phyloP scores from a whole-genome alignment of 768 basidiomycete genomes.

The Lactarius sanguifluus region DNA sequence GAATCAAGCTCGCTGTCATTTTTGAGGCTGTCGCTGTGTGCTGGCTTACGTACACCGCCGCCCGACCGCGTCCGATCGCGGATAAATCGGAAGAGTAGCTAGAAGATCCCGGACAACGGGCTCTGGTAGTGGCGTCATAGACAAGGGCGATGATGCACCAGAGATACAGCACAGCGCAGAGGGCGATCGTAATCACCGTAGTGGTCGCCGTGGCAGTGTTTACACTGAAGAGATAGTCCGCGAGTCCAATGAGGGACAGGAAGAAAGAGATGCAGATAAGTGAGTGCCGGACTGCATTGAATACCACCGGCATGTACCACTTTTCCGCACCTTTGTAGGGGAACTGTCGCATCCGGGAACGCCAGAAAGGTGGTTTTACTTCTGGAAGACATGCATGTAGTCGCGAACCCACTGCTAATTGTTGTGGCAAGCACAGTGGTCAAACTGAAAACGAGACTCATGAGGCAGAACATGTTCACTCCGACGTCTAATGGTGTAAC shows the following conservation, averaged over 20 bases:
- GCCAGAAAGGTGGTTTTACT: slow-evolving; percentile 35
- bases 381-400: slow-evolving; percentile 33
- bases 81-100: slow-evolving; percentile 13
- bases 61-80: not conserved
- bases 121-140: slow-evolving; percentile 16
- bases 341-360: slow-evolving; percentile 43
- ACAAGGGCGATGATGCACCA: slow-evolving; percentile 16
- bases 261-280: slow-evolving; percentile 36
- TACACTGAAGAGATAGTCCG: slow-evolving; percentile 43
- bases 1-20: slow-evolving; percentile 12
- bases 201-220: slow-evolving; percentile 18
- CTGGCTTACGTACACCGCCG: not conserved
- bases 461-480: slow-evolving; percentile 45
- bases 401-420: slow-evolving; percentile 29
- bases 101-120: slow-evolving; percentile 18
- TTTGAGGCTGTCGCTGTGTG: slow-evolving; percentile 1
- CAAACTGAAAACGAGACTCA: slow-evolving; percentile 40
- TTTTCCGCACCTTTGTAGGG: slow-evolving; percentile 39
- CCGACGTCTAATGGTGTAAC: slow-evolving; percentile 37
- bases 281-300: slow-evolving; percentile 45
- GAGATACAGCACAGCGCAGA: slow-evolving; percentile 19
- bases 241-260: slow-evolving; percentile 49
- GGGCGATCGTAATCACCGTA: slow-evolving; percentile 5
- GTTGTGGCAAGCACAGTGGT: slow-evolving; percentile 45
- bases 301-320: slow-evolving; percentile 43